phyloP scores from a whole-genome alignment of 192 early-diverging fungal genomes.

The Coemansia sp. region DNA sequence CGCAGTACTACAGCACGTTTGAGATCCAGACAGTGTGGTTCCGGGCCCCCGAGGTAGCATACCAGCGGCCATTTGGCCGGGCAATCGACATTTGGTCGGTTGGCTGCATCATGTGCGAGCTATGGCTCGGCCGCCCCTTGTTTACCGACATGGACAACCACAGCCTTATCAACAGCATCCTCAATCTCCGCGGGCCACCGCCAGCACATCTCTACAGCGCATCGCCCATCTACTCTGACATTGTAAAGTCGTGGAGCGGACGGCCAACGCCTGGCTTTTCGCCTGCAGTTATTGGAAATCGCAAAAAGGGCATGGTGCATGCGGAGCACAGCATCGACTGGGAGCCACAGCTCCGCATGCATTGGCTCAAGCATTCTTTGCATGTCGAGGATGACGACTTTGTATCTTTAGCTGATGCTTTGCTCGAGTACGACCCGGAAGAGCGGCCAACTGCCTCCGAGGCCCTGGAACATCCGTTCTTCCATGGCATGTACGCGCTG shows the following conservation, averaged over 20 bases:
- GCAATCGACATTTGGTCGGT: constrained; percentile 93
- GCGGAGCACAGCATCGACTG: constrained; percentile 47
- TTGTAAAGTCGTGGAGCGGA: constrained; percentile 53
- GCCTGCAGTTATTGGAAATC: constrained; percentile 25
- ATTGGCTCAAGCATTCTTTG: constrained; percentile 51
- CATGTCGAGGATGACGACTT: constrained; percentile 49
- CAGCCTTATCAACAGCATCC: constrained; percentile 64
- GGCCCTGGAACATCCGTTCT: constrained; percentile 55
- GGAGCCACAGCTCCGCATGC: constrained; percentile 48
- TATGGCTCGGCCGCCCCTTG: constrained; percentile 67
- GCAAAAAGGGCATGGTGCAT: constrained; percentile 25
- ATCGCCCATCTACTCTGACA: constrained; percentile 63
- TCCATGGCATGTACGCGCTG: constrained; percentile 39
- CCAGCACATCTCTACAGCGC: constrained; percentile 63
- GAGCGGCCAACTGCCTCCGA: constrained; percentile 78
- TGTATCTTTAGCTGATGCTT: constrained; percentile 53
- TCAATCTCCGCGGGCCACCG: constrained; percentile 67
- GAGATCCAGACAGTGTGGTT: constrained; percentile 97
- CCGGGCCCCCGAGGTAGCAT: constrained; percentile 85
- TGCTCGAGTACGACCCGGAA: constrained; percentile 87
- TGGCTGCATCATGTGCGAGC: constrained; percentile 77
- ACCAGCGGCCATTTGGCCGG: constrained; percentile 61
- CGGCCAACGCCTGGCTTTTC: constrained; percentile 40
- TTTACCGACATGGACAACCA: constrained; percentile 66
- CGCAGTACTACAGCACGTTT: constrained; percentile 57